Percentiles rank a stretch among this genome's conserved stretches.
Conservation (phyloP, 495 filamentous ascomycete genomes). For the Hypoxylon lenormandii region DNA sequence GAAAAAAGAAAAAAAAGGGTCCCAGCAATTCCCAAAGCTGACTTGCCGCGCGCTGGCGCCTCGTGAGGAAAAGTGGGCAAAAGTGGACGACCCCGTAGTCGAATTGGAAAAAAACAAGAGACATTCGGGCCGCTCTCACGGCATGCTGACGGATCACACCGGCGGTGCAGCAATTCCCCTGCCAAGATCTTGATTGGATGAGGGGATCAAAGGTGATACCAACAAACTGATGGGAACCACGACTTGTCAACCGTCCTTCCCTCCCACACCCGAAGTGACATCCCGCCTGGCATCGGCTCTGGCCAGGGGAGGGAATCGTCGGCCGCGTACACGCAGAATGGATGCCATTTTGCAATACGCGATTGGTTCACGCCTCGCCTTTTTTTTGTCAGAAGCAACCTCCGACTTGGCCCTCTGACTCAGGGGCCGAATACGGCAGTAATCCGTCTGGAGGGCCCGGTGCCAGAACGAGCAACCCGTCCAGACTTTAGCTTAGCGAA, state of each 20-base stretch:
- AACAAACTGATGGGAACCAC: constrained; percentile 29
- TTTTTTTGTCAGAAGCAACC: constrained; percentile 11
- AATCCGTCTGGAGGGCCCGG: constrained; percentile 16
- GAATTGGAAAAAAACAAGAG: constrained; percentile 22
- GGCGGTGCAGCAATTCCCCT: constrained; percentile 30
- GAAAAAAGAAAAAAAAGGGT: not conserved
- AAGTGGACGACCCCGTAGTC: constrained; percentile 15
- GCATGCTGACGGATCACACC: constrained; percentile 37
- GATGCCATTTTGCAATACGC: constrained; percentile 13
- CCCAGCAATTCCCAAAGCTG: constrained; percentile 1
- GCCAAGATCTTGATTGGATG: constrained; percentile 37
- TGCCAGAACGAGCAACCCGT: constrained; percentile 12
- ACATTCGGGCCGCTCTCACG: constrained; percentile 37
- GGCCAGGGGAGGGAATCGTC: constrained; percentile 4
- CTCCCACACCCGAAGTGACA: constrained; percentile 33
- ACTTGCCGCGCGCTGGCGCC: not conserved
- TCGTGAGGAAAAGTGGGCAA: not conserved
- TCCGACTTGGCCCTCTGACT: constrained; percentile 11
- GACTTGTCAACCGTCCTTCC: constrained; percentile 23
- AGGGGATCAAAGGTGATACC: constrained; percentile 13
- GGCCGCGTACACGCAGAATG: constrained; percentile 15
- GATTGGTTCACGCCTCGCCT: constrained; percentile 21
- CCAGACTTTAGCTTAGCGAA: constrained; percentile 27
- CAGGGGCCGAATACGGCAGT: constrained; percentile 23
- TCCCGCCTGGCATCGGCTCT: constrained; percentile 40